Base-by-base conservation (phyloP, 2,329 filamentous ascomycete species). In the Talaromyces sp. region DNA sequence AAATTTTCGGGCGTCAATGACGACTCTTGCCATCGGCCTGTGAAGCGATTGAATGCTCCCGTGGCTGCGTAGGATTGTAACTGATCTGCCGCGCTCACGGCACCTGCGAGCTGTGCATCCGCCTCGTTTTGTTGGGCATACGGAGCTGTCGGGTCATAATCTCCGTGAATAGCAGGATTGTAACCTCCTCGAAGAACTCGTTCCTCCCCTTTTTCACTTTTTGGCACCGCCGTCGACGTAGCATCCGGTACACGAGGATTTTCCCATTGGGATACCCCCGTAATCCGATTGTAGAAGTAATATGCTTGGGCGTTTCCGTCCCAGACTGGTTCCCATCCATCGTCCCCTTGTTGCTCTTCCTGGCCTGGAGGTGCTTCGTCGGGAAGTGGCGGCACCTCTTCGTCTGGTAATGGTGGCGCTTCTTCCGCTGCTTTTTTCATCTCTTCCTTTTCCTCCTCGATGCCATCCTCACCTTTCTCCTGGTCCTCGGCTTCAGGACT, bases 71-170 rank as follows among this genome's bases (percentile, higher is more conserved):
- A 93, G 4, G 48, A 52, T 28, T 52, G 33, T 39, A 39, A 28
- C n/a, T 52, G 35, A 11, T 67, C 68, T 10, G 70, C 66, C 9
- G 70, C 25, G 7, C 7, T 66, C 10, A 72, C 70, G 50, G 67
- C 64, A 40, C 21, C n/a, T 39, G 33, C 22, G n/a, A 36, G 48
- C n/a, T 74, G 63, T 1, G 69, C 67, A 10, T 70, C 64, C 48
- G 73, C 67, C 61, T 77, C 73, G 45, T 80, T 71, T 46, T 79
- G 77, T 69, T 89, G 82, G 10, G 94, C 93, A 71, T 99, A 99
- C 78, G 91, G 89, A n/a, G 94, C 93, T 60, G 87, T 94, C 3
- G 92, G 91, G 68, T 99, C 94, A 78, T 97, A 99, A 76, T 92
- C 89, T 65, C 94, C 94, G 72, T 99, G 94, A 46, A 99, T 93